Percentiles rank a stretch among this genome's conserved stretches.
phyloP scores from a whole-genome alignment of 495 filamentous ascomycete species.

The Penicillium pulvis region DNA sequence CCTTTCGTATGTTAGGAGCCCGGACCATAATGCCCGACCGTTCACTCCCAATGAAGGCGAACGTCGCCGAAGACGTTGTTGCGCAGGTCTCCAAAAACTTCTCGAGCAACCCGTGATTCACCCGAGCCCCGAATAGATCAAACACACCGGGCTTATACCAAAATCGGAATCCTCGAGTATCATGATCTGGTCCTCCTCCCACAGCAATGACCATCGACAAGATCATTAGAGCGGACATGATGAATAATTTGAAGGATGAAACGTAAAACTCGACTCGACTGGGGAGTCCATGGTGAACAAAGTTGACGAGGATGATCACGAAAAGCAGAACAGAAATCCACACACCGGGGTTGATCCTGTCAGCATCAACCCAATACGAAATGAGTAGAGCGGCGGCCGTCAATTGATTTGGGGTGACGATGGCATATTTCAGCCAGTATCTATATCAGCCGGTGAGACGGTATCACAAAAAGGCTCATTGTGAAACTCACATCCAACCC shows the following conservation, averaged over 20 bases:
- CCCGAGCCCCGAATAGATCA: conserved; percentile 14
- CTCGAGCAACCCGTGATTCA: conserved; percentile 16
- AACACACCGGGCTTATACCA: conserved; percentile 56
- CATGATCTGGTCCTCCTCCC: conserved; percentile 70
- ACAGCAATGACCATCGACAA: conserved; percentile 63
- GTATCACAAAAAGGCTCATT: not conserved
- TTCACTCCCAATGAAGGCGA: conserved; percentile 83
- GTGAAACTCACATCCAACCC: conserved; percentile 48
- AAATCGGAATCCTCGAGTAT: conserved; percentile 69
- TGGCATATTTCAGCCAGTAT: conserved; percentile 66
- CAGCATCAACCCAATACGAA: conserved; percentile 64
- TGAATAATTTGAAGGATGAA: conserved; percentile 64
- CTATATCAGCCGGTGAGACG: conserved; percentile 25
- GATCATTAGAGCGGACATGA: conserved; percentile 67
- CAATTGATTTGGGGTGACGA: conserved; percentile 76
- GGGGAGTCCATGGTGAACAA: conserved; percentile 50
- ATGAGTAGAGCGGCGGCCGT: conserved; percentile 74
- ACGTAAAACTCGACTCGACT: conserved; percentile 56
- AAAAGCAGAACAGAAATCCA: conserved; percentile 72
- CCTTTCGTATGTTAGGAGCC: conserved; percentile 67
- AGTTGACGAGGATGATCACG: conserved; percentile 63
- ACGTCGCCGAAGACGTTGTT: conserved; percentile 72
- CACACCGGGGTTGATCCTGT: conserved; percentile 66
- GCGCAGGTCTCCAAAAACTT: conserved; percentile 66
- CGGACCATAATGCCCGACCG: conserved; percentile 70